Percentiles rank a stretch among this genome's conserved stretches.
Evolutionary conservation across 148 eudicot genomes (phyloP).

Genomic region (Cornus suecica): DNA sequence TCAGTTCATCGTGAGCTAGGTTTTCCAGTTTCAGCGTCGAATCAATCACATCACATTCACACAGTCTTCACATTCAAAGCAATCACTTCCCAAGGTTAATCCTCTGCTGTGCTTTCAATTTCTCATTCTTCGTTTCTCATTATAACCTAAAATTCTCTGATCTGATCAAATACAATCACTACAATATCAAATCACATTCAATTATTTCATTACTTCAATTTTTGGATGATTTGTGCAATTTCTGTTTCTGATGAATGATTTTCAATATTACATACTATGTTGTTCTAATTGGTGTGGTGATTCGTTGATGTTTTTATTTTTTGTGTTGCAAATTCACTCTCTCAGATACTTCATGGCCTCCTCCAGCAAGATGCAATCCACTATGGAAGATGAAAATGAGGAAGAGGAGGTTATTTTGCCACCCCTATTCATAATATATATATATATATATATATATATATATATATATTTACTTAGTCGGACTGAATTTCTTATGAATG

Average conservation of each 20-base stretch:
- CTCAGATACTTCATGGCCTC: conserved; percentile 25
- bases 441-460: not conserved
- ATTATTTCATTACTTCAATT: not conserved
- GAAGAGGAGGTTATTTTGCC: conserved; percentile 36
- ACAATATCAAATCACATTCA: not conserved
- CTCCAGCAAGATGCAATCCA: conserved; percentile 20
- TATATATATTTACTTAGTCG: not conserved
- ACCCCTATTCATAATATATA: not conserved
- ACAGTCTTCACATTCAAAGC: not conserved
- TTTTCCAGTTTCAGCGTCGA: not conserved
- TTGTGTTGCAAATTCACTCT: not conserved
- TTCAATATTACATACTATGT: too few species aligned
- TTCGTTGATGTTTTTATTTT: too few species aligned
- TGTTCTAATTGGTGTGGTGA: not conserved
- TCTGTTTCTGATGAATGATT: not conserved
- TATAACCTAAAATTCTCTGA: not conserved
- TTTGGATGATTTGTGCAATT: too few species aligned
- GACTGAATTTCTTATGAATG: not conserved
- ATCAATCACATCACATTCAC: not conserved
- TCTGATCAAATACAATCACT: not conserved
- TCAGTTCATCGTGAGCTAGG: not conserved
- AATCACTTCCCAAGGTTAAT: not conserved
- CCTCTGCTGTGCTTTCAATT: not conserved
- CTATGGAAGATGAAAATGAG: conserved; percentile 39
- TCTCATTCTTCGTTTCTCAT: not conserved